Base-by-base conservation (phyloP, 148 eudicot species). In the Rhododendron simsii region DNA sequence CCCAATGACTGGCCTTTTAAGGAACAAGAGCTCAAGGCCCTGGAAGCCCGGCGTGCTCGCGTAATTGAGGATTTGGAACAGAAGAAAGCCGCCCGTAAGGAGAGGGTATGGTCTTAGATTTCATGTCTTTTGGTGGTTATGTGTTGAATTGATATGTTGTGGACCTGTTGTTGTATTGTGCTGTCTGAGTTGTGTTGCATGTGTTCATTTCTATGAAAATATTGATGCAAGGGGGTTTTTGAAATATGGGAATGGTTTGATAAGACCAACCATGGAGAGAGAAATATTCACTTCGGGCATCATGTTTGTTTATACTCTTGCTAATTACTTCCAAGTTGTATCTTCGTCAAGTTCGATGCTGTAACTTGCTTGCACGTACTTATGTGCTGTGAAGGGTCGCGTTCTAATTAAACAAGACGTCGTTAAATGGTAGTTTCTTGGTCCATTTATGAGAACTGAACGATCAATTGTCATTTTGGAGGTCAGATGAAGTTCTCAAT, bases 1-100 rank as follows among this genome's bases (percentile, higher is more conserved):
- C 99, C 99, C 73, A 98, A 95, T 87, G 98, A 95, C 65, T 95
- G 99, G 99, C 99, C 99, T 23, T 95, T 94, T 79, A 98, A 94
- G 94, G 98, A 98, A 80, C 95, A 95, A 85, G 99, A 94, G 92
- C 98, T 98, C 59, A 95, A 94, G 86, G 95, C 93, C 57, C 95
- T 98, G 5, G 99, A 95, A 80, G 91, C 80, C 63, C 92, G 97
- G 1, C 95, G 99, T 21, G 95, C 95, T 57, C 90, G 88, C 11
- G 98, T 91, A 1, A 41, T 94, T 0, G 96, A 98, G 79, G 99
- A 93, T 53, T 30, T 92, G 30, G 99, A 98, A 89, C 94, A 89
- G 90, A 93, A 93, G 90, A 98, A 98, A 88, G 98, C 96, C 53
- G 99, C 95, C 15, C 93, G 98, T 12, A 98, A 95, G 91, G 99